Conservation (phyloP, 345 rosid genomes). For the Mercurialis annua region DNA sequence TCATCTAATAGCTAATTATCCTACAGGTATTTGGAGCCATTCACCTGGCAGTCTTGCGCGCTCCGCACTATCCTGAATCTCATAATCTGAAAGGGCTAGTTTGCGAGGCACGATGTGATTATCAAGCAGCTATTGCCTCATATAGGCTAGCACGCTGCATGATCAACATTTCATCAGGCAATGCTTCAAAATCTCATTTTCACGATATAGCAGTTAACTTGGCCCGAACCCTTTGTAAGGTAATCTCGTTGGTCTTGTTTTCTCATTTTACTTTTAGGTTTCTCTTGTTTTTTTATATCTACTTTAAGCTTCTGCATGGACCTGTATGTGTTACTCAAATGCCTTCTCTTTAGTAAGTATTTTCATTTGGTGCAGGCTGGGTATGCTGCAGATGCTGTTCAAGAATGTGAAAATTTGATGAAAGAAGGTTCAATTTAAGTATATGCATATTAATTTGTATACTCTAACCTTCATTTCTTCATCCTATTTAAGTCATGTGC, state of each 20-base stretch:
- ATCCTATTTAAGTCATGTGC: neutral
- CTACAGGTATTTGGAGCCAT: constrained; percentile 80
- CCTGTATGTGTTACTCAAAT: neutral
- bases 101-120: constrained; percentile 70
- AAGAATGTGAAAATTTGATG: constrained; percentile 63
- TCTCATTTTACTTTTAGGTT: constrained; percentile 9
- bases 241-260: constrained; percentile 33
- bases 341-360: constrained; percentile 12
- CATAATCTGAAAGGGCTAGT: constrained; percentile 84
- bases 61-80: constrained; percentile 74
- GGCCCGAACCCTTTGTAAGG: constrained; percentile 77
- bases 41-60: constrained; percentile 82
- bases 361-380: constrained; percentile 46
- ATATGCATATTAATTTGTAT: neutral
- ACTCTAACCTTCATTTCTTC: neutral
- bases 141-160: constrained; percentile 63
- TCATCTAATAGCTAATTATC: neutral
- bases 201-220: constrained; percentile 67
- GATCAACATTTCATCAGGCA: constrained; percentile 36
- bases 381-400: constrained; percentile 54
- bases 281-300: too few relatives aligned
- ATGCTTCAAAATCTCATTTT: constrained; percentile 40
- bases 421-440: constrained; percentile 46
- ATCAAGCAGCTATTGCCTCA: constrained; percentile 57
- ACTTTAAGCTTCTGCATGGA: too few relatives aligned